phyloP scores from a whole-genome alignment of 148 eudicot species.

The Vaccinium darrowii region DNA sequence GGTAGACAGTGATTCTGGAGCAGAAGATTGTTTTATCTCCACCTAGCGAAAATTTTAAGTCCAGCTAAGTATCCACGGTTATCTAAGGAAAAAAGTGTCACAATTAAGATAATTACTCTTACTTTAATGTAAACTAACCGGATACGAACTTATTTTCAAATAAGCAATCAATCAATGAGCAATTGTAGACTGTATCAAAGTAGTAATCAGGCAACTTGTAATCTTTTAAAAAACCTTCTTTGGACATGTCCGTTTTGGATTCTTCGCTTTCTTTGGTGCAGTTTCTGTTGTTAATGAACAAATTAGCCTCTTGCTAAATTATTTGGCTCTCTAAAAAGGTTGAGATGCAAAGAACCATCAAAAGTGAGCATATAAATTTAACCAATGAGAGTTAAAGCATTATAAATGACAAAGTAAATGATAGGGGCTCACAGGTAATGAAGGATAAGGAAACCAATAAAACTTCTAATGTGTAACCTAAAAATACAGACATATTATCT shows the following conservation, averaged over 20 bases:
- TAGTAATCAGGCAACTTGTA: constrained; percentile 92
- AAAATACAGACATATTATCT: constrained; percentile 15
- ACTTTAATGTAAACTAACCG: too few relatives aligned
- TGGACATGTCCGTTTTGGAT: constrained; percentile 74
- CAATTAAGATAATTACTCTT: not conserved
- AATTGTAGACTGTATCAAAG: constrained; percentile 61
- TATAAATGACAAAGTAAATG: not conserved
- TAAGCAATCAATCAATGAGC: not conserved
- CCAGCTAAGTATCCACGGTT: constrained; percentile 52
- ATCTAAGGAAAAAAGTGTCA: constrained; percentile 1
- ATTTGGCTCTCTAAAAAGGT: constrained; percentile 42
- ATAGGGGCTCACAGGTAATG: constrained; percentile 33
- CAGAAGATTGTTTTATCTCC: constrained; percentile 82
- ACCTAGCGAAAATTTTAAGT: constrained; percentile 70
- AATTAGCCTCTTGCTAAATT: constrained; percentile 47
- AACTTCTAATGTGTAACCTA: constrained; percentile 48
- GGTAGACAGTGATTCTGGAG: constrained; percentile 65
- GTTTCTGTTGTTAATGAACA: constrained; percentile 86
- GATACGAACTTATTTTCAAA: not conserved
- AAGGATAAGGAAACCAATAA: constrained; percentile 30
- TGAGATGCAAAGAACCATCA: constrained; percentile 3
- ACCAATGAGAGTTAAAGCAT: constrained; percentile 4
- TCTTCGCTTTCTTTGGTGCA: constrained; percentile 59
- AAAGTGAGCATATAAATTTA: constrained; percentile 11
- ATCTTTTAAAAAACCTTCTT: constrained; percentile 88